Base-by-base conservation (phyloP, 495 filamentous ascomycete species). In the Penicillium angulare region DNA sequence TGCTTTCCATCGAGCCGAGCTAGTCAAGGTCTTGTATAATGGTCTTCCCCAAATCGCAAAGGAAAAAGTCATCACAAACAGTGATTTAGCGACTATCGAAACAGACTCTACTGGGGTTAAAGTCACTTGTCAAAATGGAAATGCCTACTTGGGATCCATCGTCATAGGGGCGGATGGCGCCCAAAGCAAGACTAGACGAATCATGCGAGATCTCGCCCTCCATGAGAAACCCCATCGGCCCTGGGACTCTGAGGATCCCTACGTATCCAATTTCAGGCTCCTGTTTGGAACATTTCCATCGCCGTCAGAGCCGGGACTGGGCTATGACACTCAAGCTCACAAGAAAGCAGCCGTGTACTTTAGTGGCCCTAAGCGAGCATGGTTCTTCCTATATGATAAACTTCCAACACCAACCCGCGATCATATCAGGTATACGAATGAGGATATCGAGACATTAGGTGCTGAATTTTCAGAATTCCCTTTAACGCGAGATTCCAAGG, bases 111-210 rank as follows among this genome's bases (percentile, higher is more conserved):
- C 47, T 2, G 52, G 52, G 0, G 53, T 65, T 42, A 41, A 27
- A 0, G 64, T 53, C 0, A 43, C 32, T 7, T 60, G 52, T 16
- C 39, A 38, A 13, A 61, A 65, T 55, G 78, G 78, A 1, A 68
- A 56, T 4, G 29, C 52, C 0, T 73, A 64, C 31, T 39, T 56
- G 5, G 79, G 78, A 0, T 66, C 75, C 23, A 46, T 79, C 12
- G 51, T 80, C 6, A 58, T 79, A 4, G 79, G 76, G 0, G 67
- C 66, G 7, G 80, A 81, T 49, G 80, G 79, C 2, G 73, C 78
- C 18, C 63, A 75, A 50, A 79, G 76, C 57, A 65, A 56, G 42
- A 72, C 71, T 8, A 60, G 76, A 10, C 43, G 59, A 31, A 54
- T 73, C 38, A 73, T 81, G 68, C 64, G 72, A 33, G 51, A 61